phyloP scores from a whole-genome alignment of 163 green algal genomes.

The Scenedesmus sp. region DNA sequence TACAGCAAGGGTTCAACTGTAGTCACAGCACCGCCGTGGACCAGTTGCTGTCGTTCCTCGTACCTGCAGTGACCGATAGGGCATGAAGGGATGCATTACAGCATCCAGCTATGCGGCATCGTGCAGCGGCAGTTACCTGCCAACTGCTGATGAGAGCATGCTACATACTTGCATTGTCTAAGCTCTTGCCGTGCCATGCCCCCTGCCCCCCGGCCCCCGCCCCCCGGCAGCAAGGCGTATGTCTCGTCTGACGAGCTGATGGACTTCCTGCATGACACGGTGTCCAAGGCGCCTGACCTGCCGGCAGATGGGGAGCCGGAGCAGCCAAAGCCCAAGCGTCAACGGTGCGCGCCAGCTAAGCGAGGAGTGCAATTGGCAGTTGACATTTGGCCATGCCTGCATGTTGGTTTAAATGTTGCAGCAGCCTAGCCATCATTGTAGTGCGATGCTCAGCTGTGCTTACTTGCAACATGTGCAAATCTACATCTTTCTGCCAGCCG shows the following conservation, averaged over 20 bases:
- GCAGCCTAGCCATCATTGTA: not conserved
- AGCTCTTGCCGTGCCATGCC: not conserved
- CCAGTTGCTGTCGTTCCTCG: too few species aligned
- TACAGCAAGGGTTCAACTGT: not conserved
- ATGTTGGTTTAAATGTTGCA: not conserved
- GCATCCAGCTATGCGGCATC: not conserved
- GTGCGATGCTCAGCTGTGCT: not conserved
- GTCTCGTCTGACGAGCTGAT: constrained; percentile 74
- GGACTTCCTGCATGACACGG: constrained; percentile 84
- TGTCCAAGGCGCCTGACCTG: constrained; percentile 78
- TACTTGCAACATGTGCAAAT: not conserved
- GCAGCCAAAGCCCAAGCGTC: constrained; percentile 61
- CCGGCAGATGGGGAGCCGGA: constrained; percentile 50
- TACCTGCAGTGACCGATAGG: too few species aligned
- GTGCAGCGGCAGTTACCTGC: not conserved
- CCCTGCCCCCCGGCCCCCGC: too few species aligned
- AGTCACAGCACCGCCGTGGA: not conserved
- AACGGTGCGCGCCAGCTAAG: constrained; percentile 43
- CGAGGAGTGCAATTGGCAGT: not conserved
- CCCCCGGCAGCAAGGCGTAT: constrained; percentile 76
- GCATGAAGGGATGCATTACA: too few species aligned
- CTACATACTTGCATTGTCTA: not conserved
- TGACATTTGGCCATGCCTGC: not conserved
- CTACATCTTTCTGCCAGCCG: not conserved
- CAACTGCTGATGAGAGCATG: not conserved